Base-by-base conservation (phyloP, 164 flowering plant genomes). In the Magnolia changhungtana region DNA sequence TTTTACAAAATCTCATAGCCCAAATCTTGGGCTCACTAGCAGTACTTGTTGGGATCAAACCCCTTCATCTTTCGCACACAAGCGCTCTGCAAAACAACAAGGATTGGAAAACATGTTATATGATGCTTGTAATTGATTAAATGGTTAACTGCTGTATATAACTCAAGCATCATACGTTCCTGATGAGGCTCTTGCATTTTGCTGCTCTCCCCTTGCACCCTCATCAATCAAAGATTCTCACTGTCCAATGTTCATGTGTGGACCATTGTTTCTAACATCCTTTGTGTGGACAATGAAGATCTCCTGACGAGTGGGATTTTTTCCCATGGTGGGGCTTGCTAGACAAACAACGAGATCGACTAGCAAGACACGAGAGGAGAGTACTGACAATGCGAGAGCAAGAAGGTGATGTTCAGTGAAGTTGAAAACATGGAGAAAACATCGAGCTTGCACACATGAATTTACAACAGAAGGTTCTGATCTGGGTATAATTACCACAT, bases 1-100 rank as follows among this genome's bases (percentile, higher is more conserved):
- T 24, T 31, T 31, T 19, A 67, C 61, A 16, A 67, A 24, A 24
- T 29, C 18, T 29, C 18, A 27, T 67, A 45, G 21, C n/a, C 50
- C 50, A 67, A 27, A 24, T 29, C 18, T 31, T 18, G 45, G 50
- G 9, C 50, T 37, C 16, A 71, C 71, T 50, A 13, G 64, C 10
- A 7, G 19, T 51, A 19, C 19, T 37, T 8, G 13, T 55, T 23
- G 50, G 52, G 69, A 69, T 71, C 69, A 78, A 10, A 69, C 49
- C 64, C 79, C 78, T 23, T 80, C 79, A 24, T 86, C 89, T 79
- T 84, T 88, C 7, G 85, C 76, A 80, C 91, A 90, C 78, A 86
- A 63, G 24, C 93, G 87, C 83, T 90, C 93, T 90, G 88, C 75
- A 75, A 79, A 68, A 51, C 29, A 79, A 72, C 18, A 75, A 4